phyloP scores from a whole-genome alignment of 2,329 filamentous ascomycete genomes.

The Botrytis squamosa region DNA sequence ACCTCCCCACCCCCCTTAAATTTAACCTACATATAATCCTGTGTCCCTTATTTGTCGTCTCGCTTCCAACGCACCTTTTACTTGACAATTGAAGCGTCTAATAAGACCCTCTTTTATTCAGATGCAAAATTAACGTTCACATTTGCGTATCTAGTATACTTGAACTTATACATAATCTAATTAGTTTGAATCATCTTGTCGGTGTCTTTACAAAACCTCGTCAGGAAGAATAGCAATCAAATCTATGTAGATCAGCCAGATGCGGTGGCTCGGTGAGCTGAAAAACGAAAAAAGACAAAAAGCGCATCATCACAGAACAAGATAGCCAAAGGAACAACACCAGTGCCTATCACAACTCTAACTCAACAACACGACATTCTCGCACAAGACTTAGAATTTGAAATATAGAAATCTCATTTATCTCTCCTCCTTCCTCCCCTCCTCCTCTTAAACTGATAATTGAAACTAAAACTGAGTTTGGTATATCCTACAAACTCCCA shows the following conservation, averaged over 20 bases:
- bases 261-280: background rate
- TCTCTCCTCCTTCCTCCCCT: background rate
- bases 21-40: background rate
- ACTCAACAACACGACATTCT: background rate
- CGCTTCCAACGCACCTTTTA: background rate
- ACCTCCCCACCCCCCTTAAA: background rate
- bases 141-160: background rate
- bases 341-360: background rate
- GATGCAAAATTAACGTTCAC: background rate
- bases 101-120: background rate
- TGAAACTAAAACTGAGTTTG: background rate
- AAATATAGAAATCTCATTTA: background rate
- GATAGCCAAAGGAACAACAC: background rate
- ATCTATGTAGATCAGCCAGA: background rate
- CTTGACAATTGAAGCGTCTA: background rate
- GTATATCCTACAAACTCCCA: constrained; percentile 17
- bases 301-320: background rate
- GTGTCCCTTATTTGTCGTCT: background rate
- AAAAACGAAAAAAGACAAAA: background rate
- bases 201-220: background rate
- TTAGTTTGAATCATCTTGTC: background rate
- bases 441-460: background rate
- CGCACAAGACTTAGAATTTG: background rate
- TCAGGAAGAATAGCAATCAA: background rate
- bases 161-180: no score